Conservation (phyloP, 139 green algal genomes). For the Pleodorina starrii region DNA sequence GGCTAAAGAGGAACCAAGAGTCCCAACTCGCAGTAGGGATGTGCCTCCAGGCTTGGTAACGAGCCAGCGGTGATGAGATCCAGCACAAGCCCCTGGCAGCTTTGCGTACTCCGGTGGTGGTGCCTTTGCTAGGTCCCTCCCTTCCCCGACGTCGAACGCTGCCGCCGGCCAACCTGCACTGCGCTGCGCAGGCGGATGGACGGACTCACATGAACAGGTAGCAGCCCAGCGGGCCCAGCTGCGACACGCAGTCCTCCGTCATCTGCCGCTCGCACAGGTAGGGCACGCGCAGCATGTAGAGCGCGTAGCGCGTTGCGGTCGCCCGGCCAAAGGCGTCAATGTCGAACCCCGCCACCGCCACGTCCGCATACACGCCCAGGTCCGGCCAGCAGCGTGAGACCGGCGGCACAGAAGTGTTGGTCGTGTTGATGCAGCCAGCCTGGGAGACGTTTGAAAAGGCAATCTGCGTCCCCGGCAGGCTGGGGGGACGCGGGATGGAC, state of each 20-base stretch:
- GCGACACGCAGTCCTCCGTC: conserved; percentile 30
- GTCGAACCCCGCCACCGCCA: conserved; percentile 25
- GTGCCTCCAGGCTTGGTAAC: too few species aligned
- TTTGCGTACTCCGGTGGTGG: too few species aligned
- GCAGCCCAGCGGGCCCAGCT: conserved; percentile 36
- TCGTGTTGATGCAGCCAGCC: conserved; percentile 4
- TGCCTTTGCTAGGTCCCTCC: too few species aligned
- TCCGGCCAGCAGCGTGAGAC: conserved; percentile 38
- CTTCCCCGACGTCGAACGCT: too few species aligned
- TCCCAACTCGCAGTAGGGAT: too few species aligned
- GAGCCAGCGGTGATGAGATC: too few species aligned
- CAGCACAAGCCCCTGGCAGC: too few species aligned
- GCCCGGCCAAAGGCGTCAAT: conserved; percentile 27
- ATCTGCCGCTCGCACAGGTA: conserved; percentile 35
- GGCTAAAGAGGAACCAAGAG: too few species aligned
- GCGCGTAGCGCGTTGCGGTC: conserved; percentile 18
- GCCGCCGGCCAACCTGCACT: too few species aligned
- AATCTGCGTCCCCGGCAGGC: conserved; percentile 8
- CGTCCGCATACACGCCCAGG: conserved; percentile 22
- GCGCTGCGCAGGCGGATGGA: too few species aligned
- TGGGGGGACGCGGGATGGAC: not conserved
- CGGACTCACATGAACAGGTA: conserved; percentile 38
- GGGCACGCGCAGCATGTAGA: conserved; percentile 22
- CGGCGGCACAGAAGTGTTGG: not conserved
- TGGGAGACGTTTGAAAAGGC: not conserved